Evolutionary conservation across 2,329 filamentous ascomycete genomes (phyloP).

Genomic region (Cadophora gregata): DNA sequence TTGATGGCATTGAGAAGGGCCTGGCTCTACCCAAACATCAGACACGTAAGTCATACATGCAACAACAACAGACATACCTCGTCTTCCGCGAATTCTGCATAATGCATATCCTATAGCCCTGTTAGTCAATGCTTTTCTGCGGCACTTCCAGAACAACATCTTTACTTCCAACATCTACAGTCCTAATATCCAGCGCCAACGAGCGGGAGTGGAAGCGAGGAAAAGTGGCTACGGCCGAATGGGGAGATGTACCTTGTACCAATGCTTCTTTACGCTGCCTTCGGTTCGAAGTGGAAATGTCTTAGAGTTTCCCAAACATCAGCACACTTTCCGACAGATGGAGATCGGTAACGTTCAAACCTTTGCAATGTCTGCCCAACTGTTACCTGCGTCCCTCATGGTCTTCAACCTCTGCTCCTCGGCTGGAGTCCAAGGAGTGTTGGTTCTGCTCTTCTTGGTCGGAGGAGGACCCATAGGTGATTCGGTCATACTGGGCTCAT

Average conservation of each 20-base stretch:
- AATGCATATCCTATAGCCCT: constrained; percentile 86
- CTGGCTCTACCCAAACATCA: constrained; percentile 44
- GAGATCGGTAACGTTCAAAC: constrained; percentile 53
- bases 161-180: not conserved
- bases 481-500: constrained; percentile 38
- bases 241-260: constrained; percentile 83
- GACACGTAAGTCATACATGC: constrained; percentile 19
- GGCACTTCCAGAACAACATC: not conserved
- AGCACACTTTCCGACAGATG: constrained; percentile 30
- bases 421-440: constrained; percentile 95
- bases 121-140: constrained; percentile 12
- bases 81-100: constrained; percentile 96
- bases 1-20: constrained; percentile 92
- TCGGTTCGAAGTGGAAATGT: constrained; percentile 93
- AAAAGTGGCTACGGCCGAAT: not conserved
- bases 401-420: constrained; percentile 92
- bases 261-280: constrained; percentile 98
- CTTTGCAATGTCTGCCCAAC: constrained; percentile 99
- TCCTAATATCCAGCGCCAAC: not conserved
- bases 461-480: constrained; percentile 57
- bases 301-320: constrained; percentile 50
- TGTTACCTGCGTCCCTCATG: constrained; percentile 91
- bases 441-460: constrained; percentile 94
- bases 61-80: constrained; percentile 65
- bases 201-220: not conserved